Evolutionary conservation across 2,329 filamentous ascomycete genomes (phyloP), one percentile per base, ranked within the genome.

Genomic region (Saccharata proteae): DNA sequence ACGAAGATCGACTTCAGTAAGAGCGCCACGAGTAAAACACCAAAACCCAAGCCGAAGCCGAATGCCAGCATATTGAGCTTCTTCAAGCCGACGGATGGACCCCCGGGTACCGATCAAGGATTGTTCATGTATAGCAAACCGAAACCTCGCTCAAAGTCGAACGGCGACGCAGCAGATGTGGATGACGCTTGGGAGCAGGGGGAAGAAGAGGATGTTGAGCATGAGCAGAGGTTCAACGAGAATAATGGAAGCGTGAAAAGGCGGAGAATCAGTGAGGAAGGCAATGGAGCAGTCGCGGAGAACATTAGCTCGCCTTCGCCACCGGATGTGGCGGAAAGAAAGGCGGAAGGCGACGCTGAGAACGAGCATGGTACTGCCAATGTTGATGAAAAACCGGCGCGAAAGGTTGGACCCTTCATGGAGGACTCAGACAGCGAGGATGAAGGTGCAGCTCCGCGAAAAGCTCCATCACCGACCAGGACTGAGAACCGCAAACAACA

Each of bases 391-490:
- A 39, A 45, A 30, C 35, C 43, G 4, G 51, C 47, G 19, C 60
- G 50, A 35, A 48, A 51, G 36, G 63, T 53, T 35, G 74, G 72
- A 0, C 78, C 78, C 0, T 86, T 86, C 43, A 48, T 85, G 23
- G 70, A 80, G 35, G 78, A 84, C 38, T 83, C 79, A 1, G 71
- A 76, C 32, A 72, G 64, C 23, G 71, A 77, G 31, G 59, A 67
- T 6, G 55, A 57, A 11, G 43, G 44, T 3, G 30, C 37, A 17
- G 25, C 18, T 4, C 19, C 16, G 6, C 17, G 8, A 17, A 22
- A 16, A 10, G 4, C 6, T 8, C 10, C 24, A 17, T 4, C 16
- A 9, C 14, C 15, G 24, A 26, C 8, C 10, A 8, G 20, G 20
- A n/a, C 20, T n/a, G 20, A 22, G n/a, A 15, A 14, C 7, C 24